Evolutionary conservation across 2,329 filamentous ascomycete genomes (phyloP).

Genomic region (Magnaporthales sp.): DNA sequence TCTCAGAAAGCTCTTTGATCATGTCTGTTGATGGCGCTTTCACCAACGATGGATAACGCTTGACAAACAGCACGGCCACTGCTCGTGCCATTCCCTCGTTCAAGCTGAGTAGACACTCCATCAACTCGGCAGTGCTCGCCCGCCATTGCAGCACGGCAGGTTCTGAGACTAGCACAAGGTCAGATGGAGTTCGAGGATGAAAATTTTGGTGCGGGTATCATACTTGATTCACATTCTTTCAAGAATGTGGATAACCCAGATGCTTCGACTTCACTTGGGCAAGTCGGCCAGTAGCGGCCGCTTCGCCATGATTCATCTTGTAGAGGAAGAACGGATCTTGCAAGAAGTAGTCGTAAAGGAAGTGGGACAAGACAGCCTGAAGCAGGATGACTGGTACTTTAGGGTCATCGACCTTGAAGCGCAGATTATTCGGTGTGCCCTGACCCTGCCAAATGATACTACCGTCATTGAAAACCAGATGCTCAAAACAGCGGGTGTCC

Average conservation of each 20-base stretch:
- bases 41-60: neutral
- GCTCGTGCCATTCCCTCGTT: neutral
- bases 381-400: neutral
- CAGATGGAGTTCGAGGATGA: neutral
- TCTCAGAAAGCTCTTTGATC: neutral
- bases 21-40: neutral
- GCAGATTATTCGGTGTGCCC: neutral
- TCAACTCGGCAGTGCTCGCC: neutral
- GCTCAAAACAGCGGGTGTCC: neutral
- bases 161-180: neutral
- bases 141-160: neutral
- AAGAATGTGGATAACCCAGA: neutral
- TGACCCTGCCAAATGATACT: neutral
- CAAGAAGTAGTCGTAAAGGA: neutral
- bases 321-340: neutral
- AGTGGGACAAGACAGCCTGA: neutral
- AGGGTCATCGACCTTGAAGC: neutral
- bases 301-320: neutral
- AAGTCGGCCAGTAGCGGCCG: neutral
- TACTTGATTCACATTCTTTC: neutral
- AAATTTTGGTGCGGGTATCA: neutral
- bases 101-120: neutral
- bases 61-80: neutral
- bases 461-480: neutral
- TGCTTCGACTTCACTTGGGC: neutral